These are phyloP conservation scores for Coleophoma eucalyptorum DNA, from an alignment of 2,329 filamentous ascomycete species.

Conservation along the genomic window DNA sequence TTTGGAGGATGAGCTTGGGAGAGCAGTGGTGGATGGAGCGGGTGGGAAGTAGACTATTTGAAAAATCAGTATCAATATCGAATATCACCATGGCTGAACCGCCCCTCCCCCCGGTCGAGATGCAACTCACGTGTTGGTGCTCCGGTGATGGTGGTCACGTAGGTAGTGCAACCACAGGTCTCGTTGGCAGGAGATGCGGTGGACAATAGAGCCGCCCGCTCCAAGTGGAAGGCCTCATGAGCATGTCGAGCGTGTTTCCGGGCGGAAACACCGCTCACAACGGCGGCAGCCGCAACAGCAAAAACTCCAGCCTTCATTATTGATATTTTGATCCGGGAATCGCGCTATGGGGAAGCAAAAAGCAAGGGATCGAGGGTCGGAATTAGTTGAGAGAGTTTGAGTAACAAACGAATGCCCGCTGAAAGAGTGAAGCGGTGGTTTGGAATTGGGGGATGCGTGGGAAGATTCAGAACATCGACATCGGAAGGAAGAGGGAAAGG, in stretches of 20 bases:
- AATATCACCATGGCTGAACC: too few relatives aligned
- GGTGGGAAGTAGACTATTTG: slow-evolving; percentile 20
- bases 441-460: slow-evolving; percentile 24
- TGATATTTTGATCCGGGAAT: not conserved
- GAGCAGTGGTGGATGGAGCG: slow-evolving; percentile 16
- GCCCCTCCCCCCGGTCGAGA: not conserved
- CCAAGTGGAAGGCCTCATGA: slow-evolving; percentile 55
- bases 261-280: slow-evolving; percentile 53
- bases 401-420: slow-evolving; percentile 70
- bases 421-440: slow-evolving; percentile 80
- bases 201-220: slow-evolving; percentile 30
- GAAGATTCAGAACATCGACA: slow-evolving; percentile 48
- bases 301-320: slow-evolving; percentile 71
- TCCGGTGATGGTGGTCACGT: slow-evolving; percentile 68
- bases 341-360: too few relatives aligned
- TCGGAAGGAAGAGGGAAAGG: slow-evolving; percentile 18
- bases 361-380: too few relatives aligned
- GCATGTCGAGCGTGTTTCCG: slow-evolving; percentile 50
- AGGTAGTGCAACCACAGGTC: slow-evolving; percentile 68
- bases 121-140: slow-evolving; percentile 55
- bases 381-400: too few relatives aligned
- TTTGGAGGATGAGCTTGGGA: slow-evolving; percentile 16
- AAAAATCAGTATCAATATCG: slow-evolving; percentile 1
- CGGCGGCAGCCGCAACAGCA: slow-evolving; percentile 56
- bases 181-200: slow-evolving; percentile 29